These are phyloP conservation scores for Cucumis sativus DNA, from an alignment of 306 rosid genomes.

Conservation along the genomic window Cucumber_9930_V3 NC_026657.2:29120001-29120500, in stretches of 20 bases:
- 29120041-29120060: background rate
- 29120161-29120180: background rate
- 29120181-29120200: constrained; percentile 6
- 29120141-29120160: constrained; percentile 28
- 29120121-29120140: constrained; percentile 75
- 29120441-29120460: constrained; percentile 75
- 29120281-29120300: background rate
- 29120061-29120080: constrained; percentile 28
- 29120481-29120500: constrained; percentile 42
- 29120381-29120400: background rate
- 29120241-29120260: background rate
- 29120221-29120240: background rate
- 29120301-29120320: background rate
- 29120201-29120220: background rate
- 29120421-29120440: constrained; percentile 62
- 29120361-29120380: background rate
- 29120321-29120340: background rate
- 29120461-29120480: constrained; percentile 55
- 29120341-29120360: background rate
- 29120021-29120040: background rate
- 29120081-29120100: constrained; percentile 59
- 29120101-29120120: constrained; percentile 54
- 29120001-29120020: background rate
- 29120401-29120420: constrained; percentile 9
- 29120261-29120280: background rate